A percentile compares a stretch with the other conserved stretches of the same genome.
phyloP scores from a whole-genome alignment of 345 rosid species.

The Atalantia buxifolia region DNA sequence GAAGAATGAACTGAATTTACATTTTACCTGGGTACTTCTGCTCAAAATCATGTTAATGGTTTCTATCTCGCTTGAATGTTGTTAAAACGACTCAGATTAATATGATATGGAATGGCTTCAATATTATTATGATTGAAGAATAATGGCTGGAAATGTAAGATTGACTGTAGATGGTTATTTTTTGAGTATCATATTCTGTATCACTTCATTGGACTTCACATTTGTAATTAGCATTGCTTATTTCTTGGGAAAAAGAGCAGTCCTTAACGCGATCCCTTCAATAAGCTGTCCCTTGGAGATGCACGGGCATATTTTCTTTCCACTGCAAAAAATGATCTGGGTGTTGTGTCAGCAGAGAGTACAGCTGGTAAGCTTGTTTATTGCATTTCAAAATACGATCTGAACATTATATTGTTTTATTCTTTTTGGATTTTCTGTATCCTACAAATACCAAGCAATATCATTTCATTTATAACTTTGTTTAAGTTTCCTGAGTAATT shows the following conservation, averaged over 20 bases:
- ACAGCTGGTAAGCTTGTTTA: conserved; percentile 53
- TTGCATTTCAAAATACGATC: neutral
- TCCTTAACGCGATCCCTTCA: conserved; percentile 22
- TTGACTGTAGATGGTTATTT: neutral
- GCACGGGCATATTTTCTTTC: conserved; percentile 91
- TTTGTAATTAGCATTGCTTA: neutral
- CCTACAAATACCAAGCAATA: neutral
- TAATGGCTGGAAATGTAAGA: neutral
- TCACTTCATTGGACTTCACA: neutral
- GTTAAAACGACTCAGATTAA: neutral
- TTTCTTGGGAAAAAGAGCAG: neutral
- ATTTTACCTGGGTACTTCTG: neutral
- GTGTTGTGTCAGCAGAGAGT: conserved; percentile 89
- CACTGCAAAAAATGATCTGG: conserved; percentile 86
- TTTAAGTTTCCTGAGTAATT: neutral
- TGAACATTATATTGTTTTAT: neutral
- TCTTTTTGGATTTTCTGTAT: neutral
- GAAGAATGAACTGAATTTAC: neutral
- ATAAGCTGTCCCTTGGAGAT: conserved; percentile 91
- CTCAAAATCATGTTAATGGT: neutral
- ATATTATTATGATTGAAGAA: neutral
- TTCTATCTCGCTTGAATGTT: neutral
- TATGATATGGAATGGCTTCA: neutral
- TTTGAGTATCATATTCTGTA: neutral
- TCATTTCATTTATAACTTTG: neutral